Conservation (phyloP, 352 stramenopile species). For the Phytophthora nicotianae region DNA sequence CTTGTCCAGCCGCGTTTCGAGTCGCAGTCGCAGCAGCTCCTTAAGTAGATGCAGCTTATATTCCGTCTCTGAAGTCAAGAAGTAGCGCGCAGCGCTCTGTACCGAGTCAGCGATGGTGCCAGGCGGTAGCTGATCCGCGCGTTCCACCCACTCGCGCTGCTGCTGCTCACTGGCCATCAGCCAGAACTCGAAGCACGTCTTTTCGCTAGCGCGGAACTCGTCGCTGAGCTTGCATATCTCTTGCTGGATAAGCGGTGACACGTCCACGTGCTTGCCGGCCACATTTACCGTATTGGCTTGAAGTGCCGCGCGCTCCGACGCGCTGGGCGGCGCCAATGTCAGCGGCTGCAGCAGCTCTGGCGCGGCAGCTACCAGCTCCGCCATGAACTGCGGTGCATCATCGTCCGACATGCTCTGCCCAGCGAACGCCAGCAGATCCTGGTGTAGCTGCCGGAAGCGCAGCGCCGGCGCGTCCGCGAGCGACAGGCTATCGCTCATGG, state of each 20-base stretch:
- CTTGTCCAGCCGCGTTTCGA: conserved; percentile 59
- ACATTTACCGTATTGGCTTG: conserved; percentile 68
- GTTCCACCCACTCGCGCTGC: conserved; percentile 74
- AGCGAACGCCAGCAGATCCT: conserved; percentile 71
- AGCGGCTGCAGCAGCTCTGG: conserved; percentile 51
- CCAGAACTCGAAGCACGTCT: conserved; percentile 77
- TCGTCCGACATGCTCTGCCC: conserved; percentile 72
- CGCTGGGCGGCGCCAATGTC: conserved; percentile 40
- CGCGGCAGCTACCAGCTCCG: conserved; percentile 50
- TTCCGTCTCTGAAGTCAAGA: conserved; percentile 76
- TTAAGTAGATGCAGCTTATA: conserved; percentile 80
- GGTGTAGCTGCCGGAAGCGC: conserved; percentile 73
- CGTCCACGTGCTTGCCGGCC: conserved; percentile 67
- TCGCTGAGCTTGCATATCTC: conserved; percentile 84
- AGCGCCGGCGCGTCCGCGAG: conserved; percentile 65
- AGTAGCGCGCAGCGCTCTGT: conserved; percentile 70
- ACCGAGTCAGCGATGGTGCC: conserved; percentile 60
- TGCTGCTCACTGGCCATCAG: conserved; percentile 73
- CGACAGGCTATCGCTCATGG: conserved; percentile 44
- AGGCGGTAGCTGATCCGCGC: conserved; percentile 61
- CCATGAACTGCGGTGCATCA: conserved; percentile 64
- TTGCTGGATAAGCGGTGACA: conserved; percentile 81
- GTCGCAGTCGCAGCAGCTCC: conserved; percentile 71
- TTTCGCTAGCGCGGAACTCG: conserved; percentile 71
- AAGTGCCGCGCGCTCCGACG: conserved; percentile 60